Conservation (phyloP, 2,329 filamentous ascomycete genomes). For the Stagonosporopsis chrysanthemi region DNA sequence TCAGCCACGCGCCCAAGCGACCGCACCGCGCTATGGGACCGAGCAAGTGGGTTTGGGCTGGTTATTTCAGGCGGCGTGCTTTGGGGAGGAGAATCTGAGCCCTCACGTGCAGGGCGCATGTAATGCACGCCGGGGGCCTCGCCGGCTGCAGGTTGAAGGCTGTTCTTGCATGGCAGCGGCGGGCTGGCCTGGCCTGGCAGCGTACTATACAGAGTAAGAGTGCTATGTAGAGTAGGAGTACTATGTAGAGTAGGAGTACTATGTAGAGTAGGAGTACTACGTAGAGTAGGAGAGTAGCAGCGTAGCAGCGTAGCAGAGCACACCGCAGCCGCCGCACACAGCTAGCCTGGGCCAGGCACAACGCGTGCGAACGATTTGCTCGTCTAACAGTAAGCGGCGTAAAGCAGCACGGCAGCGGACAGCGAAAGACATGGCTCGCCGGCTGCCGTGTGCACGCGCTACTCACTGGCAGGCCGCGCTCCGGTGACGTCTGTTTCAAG, state of each 20-base stretch:
- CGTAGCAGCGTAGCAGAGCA: slow-evolving; percentile 2
- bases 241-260: too few species aligned
- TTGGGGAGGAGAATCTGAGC: slow-evolving; percentile 28
- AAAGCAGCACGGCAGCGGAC: slow-evolving; percentile 17
- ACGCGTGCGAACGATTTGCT: slow-evolving; percentile 20
- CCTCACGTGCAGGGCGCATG: slow-evolving; percentile 35
- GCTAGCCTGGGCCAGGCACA: slow-evolving; percentile 9
- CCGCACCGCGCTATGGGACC: slow-evolving; percentile 22
- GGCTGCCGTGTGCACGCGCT: slow-evolving; percentile 26
- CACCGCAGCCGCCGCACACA: slow-evolving; percentile 6
- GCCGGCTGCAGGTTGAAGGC: not conserved
- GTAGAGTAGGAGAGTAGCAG: too few species aligned
- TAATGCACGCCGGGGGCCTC: slow-evolving; percentile 15
- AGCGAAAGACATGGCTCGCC: slow-evolving; percentile 18
- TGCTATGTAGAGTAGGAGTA: too few species aligned
- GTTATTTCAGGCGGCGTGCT: slow-evolving; percentile 25
- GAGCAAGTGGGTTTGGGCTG: slow-evolving; percentile 31
- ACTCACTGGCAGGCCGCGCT: slow-evolving; percentile 21
- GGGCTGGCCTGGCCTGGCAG: not conserved
- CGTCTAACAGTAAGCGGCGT: slow-evolving; percentile 14
- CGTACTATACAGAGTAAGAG: too few species aligned
- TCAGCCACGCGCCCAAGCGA: slow-evolving; percentile 34
- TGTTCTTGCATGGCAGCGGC: slow-evolving; percentile 2
- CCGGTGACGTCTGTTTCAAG: slow-evolving; percentile 37
- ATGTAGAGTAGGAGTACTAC: too few species aligned